Percentiles rank a stretch among this genome's conserved stretches.
Evolutionary conservation across 805 yeast genomes (phyloP).

Genomic region (Hanseniaspora clermontiae): DNA sequence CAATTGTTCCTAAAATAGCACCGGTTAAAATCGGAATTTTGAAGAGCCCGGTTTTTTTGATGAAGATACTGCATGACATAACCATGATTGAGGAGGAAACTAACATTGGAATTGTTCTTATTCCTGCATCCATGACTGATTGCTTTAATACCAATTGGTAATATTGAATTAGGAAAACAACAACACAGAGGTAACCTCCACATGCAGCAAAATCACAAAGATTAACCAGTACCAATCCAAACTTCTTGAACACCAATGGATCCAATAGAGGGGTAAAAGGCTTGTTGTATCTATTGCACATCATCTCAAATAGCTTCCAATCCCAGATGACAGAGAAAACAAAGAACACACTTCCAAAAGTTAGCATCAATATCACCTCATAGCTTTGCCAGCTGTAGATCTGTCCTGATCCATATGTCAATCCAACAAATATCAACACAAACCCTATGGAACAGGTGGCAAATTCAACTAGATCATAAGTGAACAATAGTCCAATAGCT

Average conservation of each 20-base stretch:
- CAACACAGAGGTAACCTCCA: not conserved
- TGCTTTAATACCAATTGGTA: slow-evolving; percentile 11
- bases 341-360: slow-evolving; percentile 33
- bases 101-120: slow-evolving; percentile 19
- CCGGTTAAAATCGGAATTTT: slow-evolving; percentile 29
- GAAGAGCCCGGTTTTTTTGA: slow-evolving; percentile 26
- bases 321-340: slow-evolving; percentile 39
- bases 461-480: slow-evolving; percentile 21
- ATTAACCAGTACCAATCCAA: slow-evolving; percentile 9
- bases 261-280: slow-evolving; percentile 6
- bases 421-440: slow-evolving; percentile 19
- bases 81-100: slow-evolving; percentile 15
- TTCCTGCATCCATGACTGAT: slow-evolving; percentile 17
- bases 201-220: slow-evolving; percentile 1
- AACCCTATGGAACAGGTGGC: slow-evolving; percentile 20
- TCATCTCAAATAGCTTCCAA: slow-evolving; percentile 17
- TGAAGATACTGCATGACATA: slow-evolving; percentile 22
- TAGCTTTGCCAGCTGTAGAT: slow-evolving; percentile 43
- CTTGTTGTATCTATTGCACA: slow-evolving; percentile 9
- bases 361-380: slow-evolving; percentile 31
- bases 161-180: slow-evolving; percentile 11
- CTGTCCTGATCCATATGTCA: slow-evolving; percentile 44
- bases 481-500: slow-evolving; percentile 14
- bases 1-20: slow-evolving; percentile 25
- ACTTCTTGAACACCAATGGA: slow-evolving; percentile 7